A percentile compares a stretch with the other conserved stretches of the same genome.
phyloP scores from a whole-genome alignment of 2,329 filamentous ascomycete species.

The Atkinsonella texensis region DNA sequence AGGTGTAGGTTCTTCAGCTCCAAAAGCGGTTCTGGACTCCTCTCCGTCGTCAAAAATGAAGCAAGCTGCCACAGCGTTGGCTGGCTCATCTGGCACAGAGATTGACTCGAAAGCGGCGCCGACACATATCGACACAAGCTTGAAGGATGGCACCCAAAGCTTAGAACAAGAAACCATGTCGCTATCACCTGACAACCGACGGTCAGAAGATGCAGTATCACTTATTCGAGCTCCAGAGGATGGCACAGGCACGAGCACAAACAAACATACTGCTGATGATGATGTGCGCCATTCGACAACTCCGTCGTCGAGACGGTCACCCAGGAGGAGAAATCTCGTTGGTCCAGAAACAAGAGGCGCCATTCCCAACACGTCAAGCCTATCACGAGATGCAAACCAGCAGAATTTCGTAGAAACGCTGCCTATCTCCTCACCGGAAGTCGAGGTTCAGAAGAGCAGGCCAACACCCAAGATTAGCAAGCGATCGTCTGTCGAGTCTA shows the following conservation, averaged over 20 bases:
- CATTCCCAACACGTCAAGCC: not conserved
- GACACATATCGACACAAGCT: too few relatives aligned
- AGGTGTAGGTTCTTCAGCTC: not conserved
- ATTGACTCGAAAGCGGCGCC: not conserved
- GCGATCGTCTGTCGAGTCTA: not conserved
- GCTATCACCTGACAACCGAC: not conserved
- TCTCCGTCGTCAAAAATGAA: not conserved
- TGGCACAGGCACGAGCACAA: conserved; percentile 9
- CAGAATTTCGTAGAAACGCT: conserved; percentile 2
- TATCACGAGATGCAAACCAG: not conserved
- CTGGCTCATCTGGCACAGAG: not conserved
- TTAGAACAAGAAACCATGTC: not conserved
- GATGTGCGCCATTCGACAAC: not conserved
- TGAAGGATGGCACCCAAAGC: not conserved
- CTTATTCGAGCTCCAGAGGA: conserved; percentile 11
- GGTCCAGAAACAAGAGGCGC: not conserved
- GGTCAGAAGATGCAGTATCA: conserved; percentile 7
- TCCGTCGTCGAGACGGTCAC: not conserved
- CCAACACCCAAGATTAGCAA: not conserved
- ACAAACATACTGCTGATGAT: not conserved
- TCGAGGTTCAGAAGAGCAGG: not conserved
- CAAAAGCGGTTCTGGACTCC: not conserved
- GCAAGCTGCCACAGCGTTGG: not conserved
- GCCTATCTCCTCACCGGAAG: conserved; percentile 6
- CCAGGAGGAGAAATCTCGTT: not conserved